Base-by-base conservation (phyloP, 176 grass and related monocot species). In the Panicum miliaceum region DNA sequence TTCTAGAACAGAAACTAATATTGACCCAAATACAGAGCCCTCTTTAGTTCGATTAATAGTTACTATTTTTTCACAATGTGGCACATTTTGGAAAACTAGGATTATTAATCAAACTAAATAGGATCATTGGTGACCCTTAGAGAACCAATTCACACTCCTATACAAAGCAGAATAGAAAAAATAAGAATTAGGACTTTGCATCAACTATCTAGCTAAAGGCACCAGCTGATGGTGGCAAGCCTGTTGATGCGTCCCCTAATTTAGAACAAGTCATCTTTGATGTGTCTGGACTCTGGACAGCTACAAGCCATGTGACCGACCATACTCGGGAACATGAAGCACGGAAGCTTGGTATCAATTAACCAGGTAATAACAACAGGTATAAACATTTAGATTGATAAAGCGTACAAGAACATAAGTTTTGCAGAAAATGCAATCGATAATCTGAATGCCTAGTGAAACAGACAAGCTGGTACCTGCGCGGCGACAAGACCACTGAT, bases 401-500 rank as follows among this genome's bases (percentile, higher is more conserved):
- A 65, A 72, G 7, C 1, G 56, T 43, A 32, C 29, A 32, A 32
- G 3, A 35, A 64, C 45, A 26, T 34, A 60, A 62, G 12, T 29
- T 34, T 22, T 2, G 2, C 1, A 75, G 20, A 5, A 69, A 62
- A 34, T 69, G 6, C 43, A 85, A 89, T 51, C 0, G 12, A 63
- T 20, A 75, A 54, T 9, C 12, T 25, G 73, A 65, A 25, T 56
- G 1, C 6, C 0, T 19, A 19, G 8, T 25, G 75, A 50, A 19
- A 77, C n/a, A 18, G 22, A 61, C 19, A 40, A 61, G 18, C 46
- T 22, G 32, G 53, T 92, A 99, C 97, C 97, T 99, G 88, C 37
- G 97, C 93, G 0, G 97, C 91, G 18, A 99, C 93, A 12, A 99
- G 91, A 3, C 97, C 97, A 68, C 97, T 99, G 86, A 99, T 99